Evolutionary conservation across 345 rosid genomes (phyloP).

Genomic region (Brassica cretica): DNA sequence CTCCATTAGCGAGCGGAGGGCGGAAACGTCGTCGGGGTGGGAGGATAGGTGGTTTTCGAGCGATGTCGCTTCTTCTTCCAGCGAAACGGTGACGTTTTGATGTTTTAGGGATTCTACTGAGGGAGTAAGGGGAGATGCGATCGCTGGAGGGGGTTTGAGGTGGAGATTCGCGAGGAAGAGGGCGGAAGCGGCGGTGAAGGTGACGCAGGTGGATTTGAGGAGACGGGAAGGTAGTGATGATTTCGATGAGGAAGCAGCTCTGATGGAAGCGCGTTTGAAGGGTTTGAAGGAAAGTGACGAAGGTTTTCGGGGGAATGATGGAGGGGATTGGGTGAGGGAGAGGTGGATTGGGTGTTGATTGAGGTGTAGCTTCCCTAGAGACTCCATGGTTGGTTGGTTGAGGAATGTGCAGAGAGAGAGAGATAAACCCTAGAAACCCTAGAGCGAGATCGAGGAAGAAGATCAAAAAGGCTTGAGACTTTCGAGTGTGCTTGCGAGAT

Average conservation of each 20-base stretch:
- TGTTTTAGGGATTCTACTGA: constrained; percentile 41
- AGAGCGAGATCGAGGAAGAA: constrained; percentile 28
- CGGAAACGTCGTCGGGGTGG: constrained; percentile 51
- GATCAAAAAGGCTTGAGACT: constrained; percentile 19
- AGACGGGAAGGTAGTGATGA: constrained; percentile 37
- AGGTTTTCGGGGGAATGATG: constrained; percentile 38
- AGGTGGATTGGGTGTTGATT: constrained; percentile 46
- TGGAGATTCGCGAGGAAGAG: constrained; percentile 55
- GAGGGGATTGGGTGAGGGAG: constrained; percentile 50
- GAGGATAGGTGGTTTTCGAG: constrained; percentile 49
- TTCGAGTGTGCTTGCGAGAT: neutral
- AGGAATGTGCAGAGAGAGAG: neutral
- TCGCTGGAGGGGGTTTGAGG: constrained; percentile 40
- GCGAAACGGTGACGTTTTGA: constrained; percentile 14
- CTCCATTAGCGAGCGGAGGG: constrained; percentile 68
- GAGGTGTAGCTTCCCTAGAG: constrained; percentile 49
- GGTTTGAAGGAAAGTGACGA: constrained; percentile 48
- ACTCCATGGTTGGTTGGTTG: constrained; percentile 48
- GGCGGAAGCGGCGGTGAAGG: constrained; percentile 66
- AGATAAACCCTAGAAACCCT: constrained; percentile 35
- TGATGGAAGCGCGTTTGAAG: constrained; percentile 43
- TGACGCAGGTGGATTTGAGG: constrained; percentile 57
- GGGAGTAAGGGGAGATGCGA: constrained; percentile 51
- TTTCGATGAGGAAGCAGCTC: constrained; percentile 44
- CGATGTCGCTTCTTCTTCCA: constrained; percentile 52